Conservation (phyloP, 208 protist genomes). For the Crithidia sp. region DNA sequence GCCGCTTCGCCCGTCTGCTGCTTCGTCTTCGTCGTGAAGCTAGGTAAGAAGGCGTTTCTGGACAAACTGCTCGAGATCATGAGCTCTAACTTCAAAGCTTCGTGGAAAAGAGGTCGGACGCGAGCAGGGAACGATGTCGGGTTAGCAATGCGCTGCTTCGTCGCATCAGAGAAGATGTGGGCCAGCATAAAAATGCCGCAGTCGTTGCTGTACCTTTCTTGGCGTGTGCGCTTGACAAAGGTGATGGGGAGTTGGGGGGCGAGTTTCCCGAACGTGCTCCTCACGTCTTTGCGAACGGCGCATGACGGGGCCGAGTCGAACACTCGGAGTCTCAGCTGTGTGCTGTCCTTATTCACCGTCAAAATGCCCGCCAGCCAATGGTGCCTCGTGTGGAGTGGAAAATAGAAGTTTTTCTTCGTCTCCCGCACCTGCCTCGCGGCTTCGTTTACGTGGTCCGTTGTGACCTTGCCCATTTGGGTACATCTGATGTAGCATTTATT, state of each 20-base stretch:
- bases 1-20: neutral
- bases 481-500: neutral
- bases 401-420: neutral
- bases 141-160: neutral
- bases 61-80: neutral
- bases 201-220: neutral
- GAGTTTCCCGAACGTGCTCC: neutral
- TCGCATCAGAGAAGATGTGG: neutral
- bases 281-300: neutral
- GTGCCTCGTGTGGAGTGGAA: neutral
- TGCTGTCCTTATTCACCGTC: neutral
- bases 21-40: neutral
- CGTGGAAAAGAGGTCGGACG: neutral
- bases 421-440: neutral
- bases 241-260: neutral
- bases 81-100: neutral
- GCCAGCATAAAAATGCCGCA: neutral
- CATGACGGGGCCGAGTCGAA: neutral
- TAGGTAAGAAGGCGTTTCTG: neutral
- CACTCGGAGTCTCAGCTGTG: neutral
- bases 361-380: constrained; percentile 3
- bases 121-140: neutral
- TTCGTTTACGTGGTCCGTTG: too few species aligned
- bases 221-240: neutral
- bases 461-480: too few species aligned